Evolutionary conservation across 768 basidiomycete species (phyloP).

Genomic region (Boletus reticulatus): DNA sequence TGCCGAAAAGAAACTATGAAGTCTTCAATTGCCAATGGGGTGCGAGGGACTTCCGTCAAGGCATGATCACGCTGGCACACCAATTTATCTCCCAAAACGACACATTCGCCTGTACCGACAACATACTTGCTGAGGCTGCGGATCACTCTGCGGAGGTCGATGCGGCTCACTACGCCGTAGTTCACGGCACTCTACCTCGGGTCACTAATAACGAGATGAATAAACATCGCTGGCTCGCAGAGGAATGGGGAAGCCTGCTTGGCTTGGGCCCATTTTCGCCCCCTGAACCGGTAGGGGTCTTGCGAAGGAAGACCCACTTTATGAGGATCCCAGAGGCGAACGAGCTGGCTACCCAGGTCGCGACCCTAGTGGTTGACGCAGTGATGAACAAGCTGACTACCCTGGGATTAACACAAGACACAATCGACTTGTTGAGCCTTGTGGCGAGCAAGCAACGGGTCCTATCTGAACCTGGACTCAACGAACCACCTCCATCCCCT

Average conservation of each 20-base stretch:
- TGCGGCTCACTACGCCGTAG: not conserved
- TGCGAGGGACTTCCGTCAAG: not conserved
- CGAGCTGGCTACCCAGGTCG: not conserved
- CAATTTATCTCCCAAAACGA: not conserved
- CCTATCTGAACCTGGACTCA: no score
- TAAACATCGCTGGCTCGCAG: not conserved
- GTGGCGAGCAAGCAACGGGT: no score
- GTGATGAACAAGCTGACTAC: not conserved
- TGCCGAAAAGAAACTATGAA: not conserved
- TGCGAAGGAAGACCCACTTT: not conserved
- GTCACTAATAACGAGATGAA: not conserved
- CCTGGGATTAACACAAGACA: no score
- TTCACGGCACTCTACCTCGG: not conserved
- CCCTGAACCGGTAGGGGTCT: not conserved
- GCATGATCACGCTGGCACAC: not conserved
- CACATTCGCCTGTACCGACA: not conserved
- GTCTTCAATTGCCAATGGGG: not conserved
- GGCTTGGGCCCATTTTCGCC: not conserved
- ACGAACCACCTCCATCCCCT: no score
- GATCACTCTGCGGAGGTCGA: not conserved
- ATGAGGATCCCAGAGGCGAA: not conserved
- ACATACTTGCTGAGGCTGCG: not conserved
- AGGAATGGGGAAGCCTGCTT: constrained; percentile 7
- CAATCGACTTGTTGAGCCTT: not conserved
- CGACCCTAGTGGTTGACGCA: not conserved